These are phyloP conservation scores for Cajanus cajan DNA, from an alignment of 306 rosid genomes.

Conservation along the genomic window DNA sequence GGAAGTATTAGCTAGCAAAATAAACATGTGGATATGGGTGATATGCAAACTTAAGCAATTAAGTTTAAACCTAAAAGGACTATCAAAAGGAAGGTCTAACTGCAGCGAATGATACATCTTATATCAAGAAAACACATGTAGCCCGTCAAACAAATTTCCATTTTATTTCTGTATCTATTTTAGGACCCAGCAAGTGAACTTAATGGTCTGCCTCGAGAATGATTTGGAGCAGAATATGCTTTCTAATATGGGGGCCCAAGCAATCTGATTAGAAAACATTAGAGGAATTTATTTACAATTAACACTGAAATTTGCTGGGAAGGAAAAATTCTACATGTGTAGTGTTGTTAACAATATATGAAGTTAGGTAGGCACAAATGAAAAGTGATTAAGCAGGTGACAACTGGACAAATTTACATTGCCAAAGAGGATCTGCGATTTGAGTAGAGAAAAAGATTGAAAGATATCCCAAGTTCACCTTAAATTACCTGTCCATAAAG, in stretches of 20 bases:
- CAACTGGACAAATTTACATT: slow-evolving; percentile 9
- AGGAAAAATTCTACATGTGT: not conserved
- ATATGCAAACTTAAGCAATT: slow-evolving; percentile 22
- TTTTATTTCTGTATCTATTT: not conserved
- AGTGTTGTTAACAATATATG: not conserved
- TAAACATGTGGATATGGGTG: not conserved
- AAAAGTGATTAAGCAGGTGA: not conserved
- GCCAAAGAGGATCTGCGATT: slow-evolving; percentile 15
- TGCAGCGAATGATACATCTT: slow-evolving; percentile 13
- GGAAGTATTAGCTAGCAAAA: slow-evolving; percentile 23
- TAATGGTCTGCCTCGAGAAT: not conserved
- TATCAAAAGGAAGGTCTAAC: slow-evolving; percentile 9
- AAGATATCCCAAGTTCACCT: slow-evolving; percentile 23
- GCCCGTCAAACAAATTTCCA: not conserved
- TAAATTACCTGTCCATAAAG: slow-evolving; percentile 91
- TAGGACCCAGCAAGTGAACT: not conserved
- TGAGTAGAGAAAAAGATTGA: not conserved
- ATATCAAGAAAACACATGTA: slow-evolving; percentile 2
- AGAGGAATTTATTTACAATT: slow-evolving; percentile 9
- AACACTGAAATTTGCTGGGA: not conserved
- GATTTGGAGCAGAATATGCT: slow-evolving; percentile 17
- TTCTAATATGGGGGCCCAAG: slow-evolving; percentile 18
- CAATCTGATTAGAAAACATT: not conserved
- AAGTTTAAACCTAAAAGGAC: slow-evolving; percentile 3
- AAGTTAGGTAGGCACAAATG: not conserved